Conservation (phyloP, 116 monocot genomes). For the Iris pallida region DNA sequence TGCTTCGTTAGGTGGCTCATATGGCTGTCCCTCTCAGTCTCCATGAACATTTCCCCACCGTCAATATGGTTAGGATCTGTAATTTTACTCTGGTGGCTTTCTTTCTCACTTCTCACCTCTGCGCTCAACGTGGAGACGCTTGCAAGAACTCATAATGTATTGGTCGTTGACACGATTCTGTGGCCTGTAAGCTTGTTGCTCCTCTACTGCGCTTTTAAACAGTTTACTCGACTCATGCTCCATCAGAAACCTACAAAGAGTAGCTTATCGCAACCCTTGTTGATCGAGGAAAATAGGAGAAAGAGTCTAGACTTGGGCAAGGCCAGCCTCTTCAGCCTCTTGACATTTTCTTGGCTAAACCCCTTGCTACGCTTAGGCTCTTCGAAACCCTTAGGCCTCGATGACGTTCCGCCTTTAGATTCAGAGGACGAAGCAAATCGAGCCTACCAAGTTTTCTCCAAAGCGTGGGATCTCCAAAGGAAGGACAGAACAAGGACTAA, state of each 20-base stretch:
- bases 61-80: conserved; percentile 5
- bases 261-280: conserved; percentile 26
- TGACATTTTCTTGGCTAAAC: conserved; percentile 74
- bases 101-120: conserved; percentile 19
- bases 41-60: conserved; percentile 14
- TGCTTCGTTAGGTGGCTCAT: conserved; percentile 22
- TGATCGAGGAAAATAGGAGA: conserved; percentile 12
- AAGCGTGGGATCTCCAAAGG: conserved; percentile 34
- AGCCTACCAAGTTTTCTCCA: conserved; percentile 37
- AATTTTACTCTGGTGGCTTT: conserved; percentile 22
- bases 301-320: conserved; percentile 10
- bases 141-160: neutral
- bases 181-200: conserved; percentile 23
- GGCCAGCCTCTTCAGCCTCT: conserved; percentile 29
- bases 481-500: conserved; percentile 7
- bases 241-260: neutral
- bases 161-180: conserved; percentile 14
- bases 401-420: conserved; percentile 56
- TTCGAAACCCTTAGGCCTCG: conserved; percentile 36
- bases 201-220: conserved; percentile 14
- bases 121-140: conserved; percentile 18
- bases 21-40: conserved; percentile 22
- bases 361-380: conserved; percentile 48
- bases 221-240: neutral
- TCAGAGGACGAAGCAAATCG: conserved; percentile 39